Conservation (phyloP, 345 rosid species). For the Eucalyptus guilfoylei region DNA sequence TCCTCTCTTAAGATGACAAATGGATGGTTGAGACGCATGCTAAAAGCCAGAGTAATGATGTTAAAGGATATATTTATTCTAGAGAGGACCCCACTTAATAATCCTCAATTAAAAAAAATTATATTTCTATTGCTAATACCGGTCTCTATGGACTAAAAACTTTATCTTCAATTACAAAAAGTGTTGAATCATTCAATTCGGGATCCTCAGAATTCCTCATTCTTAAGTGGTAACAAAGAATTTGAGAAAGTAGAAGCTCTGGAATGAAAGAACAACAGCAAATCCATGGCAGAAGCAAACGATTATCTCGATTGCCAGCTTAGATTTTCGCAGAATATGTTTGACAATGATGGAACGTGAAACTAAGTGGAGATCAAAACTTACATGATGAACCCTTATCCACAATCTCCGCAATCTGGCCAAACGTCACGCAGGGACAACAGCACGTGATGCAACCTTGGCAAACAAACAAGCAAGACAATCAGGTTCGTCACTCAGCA, state of each 20-base stretch:
- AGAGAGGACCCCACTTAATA: background rate
- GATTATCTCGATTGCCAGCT: background rate
- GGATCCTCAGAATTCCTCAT: background rate
- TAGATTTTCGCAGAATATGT: background rate
- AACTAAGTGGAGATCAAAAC: background rate
- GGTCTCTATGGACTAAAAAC: background rate
- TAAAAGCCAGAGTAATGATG: background rate
- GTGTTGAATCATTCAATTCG: background rate
- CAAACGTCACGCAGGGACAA: slow-evolving; percentile 30
- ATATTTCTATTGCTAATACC: too few species aligned
- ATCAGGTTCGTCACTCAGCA: background rate
- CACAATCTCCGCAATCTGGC: slow-evolving; percentile 23
- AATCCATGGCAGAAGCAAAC: background rate
- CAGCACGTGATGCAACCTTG: slow-evolving; percentile 28
- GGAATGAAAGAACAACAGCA: background rate
- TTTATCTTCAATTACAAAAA: background rate
- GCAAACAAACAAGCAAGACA: background rate
- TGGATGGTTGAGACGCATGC: background rate
- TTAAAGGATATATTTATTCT: rapidly evolving
- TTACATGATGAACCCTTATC: slow-evolving; percentile 30
- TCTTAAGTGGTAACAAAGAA: background rate
- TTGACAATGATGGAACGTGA: background rate
- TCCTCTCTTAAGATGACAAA: background rate
- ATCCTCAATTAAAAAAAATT: background rate
- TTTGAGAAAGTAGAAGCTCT: background rate